Evolutionary conservation across 2,329 filamentous ascomycete genomes (phyloP), one percentile per base, ranked within the genome.

Genomic region (Fusarium guadeloupense): DNA sequence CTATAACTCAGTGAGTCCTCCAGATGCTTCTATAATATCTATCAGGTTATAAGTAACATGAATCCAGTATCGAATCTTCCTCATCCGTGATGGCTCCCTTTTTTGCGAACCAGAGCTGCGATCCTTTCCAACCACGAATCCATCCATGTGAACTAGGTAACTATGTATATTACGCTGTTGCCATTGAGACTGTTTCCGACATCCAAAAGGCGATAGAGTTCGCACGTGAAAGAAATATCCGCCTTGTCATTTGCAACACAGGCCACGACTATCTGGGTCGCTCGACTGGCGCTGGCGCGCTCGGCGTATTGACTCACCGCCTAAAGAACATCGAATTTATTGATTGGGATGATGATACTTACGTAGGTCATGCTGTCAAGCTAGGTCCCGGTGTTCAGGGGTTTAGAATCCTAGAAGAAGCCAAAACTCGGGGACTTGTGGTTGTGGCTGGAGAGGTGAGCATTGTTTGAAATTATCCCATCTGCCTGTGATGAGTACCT

Each of bases 291-390:
- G 14, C 20, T 5, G 37, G 37, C 3, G 19, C 35, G 30, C 44
- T 54, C 6, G 50, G 16, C 12, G 8, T 54, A 8, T 47, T 35
- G 50, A 28, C 44, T 3, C 50, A 45, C 23, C 37, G 47, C 21
- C 38, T 54, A 5, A 25, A 42, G 21, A 40, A 23, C 4, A 41
- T 46, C 10, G 23, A n/a, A 4, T 46, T 16, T 14, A 14, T n/a
- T 34, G 20, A 20, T 30, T 54, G 23, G 37, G 44, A n/a, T 10
- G 30, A 8, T 3, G 12, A 17, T 26, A 14, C 9, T n/a, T 37
- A 39, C 39, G 26, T 6, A 23, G 21, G 14, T 9, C 30, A 9
- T 20, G 43, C 26, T 19, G 26, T 35, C 25, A 43, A 26, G 31
- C 7, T 13, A 20, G 19, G 17, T 6, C 34, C 34, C n/a, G 54